A percentile compares a stretch with the other conserved stretches of the same genome.
Evolutionary conservation across 306 rosid species (phyloP).

Genomic region (Chamaecrista fasciculata): DNA sequence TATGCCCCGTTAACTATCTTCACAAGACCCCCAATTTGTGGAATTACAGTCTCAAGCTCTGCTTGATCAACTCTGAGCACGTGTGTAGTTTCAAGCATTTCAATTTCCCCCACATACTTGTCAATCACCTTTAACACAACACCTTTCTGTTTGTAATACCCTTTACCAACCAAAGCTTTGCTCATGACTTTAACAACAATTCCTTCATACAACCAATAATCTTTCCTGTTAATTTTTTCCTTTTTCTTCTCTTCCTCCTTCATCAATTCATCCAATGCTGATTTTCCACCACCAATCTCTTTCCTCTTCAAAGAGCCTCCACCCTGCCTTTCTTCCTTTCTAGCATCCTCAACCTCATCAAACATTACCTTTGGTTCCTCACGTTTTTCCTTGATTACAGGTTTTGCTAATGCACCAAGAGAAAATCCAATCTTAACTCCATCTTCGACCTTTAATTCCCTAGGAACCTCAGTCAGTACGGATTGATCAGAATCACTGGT

Average conservation of each 20-base stretch:
- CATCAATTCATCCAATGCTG: conserved; percentile 73
- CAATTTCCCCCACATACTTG: conserved; percentile 84
- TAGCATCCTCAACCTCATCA: conserved; percentile 61
- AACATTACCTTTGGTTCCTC: conserved; percentile 51
- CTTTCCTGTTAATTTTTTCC: conserved; percentile 80
- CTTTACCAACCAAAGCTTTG: conserved; percentile 79
- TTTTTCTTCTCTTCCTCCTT: conserved; percentile 82
- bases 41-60: conserved; percentile 92
- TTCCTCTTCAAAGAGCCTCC: conserved; percentile 37
- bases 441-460: conserved; percentile 58
- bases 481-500: conserved; percentile 37
- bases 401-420: conserved; percentile 51
- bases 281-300: conserved; percentile 45
- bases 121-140: conserved; percentile 74
- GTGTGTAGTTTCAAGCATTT: conserved; percentile 78
- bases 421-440: conserved; percentile 76
- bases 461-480: conserved; percentile 33
- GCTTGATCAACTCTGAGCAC: conserved; percentile 86
- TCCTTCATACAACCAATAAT: conserved; percentile 78
- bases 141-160: conserved; percentile 87
- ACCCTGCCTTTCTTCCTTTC: conserved; percentile 33
- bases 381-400: conserved; percentile 40
- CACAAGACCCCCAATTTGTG: conserved; percentile 80
- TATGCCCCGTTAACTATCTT: conserved; percentile 90
- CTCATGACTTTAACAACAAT: conserved; percentile 88